Base-by-base conservation (phyloP, 2,329 filamentous ascomycete species). In the Claviceps sp. region DNA sequence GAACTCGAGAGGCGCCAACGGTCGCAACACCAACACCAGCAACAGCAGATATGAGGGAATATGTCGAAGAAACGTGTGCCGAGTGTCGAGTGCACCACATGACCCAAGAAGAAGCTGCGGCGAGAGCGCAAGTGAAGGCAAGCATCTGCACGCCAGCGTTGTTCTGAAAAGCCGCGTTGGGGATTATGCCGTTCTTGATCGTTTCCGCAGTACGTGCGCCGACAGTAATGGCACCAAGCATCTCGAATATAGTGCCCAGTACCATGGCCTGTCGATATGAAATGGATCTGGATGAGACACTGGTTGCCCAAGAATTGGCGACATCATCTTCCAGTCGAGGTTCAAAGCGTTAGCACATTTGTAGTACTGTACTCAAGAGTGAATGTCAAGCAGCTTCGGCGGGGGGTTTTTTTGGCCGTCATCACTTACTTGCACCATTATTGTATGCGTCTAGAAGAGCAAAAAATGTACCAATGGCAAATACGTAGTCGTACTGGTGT, bases 251-350 rank as follows among this genome's bases (percentile, higher is more conserved):
- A 48, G 77, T 76, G 42, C 79, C 77, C 47, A 85, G 69, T 40
- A 82, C 58, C 79, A 83, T 83, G 54, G 80, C 83, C 67, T 84
- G 80, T 57, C 77, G 68, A 70, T 87, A 85, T 2, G 81, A 73
- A 61, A 88, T 74, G 58, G 86, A 89, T 51, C 86, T 72, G n/a
- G 86, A 89, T 20, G 86, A 89, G 54, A 90, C 58, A 44, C 79
- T 84, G 60, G 87, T 90, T 7, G 86, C 86, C 83, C 85, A 90
- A 49, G 86, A 73, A 70, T 91, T 91, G 63, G 87, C 86, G 53
- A 91, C 86, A 84, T 90, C 87, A 68, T 89, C 81, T 84, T n/a
- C 11, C 13, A 45, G 9, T 7, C 14, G 30, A 30, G 9, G 30
- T 11, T 34, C 30, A 11, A 34, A 30, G 30, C 30, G 9, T 34